These are phyloP conservation scores for Globisporangium mamillatum DNA, from an alignment of 352 stramenopile genomes.

Conservation along the genomic window DNA sequence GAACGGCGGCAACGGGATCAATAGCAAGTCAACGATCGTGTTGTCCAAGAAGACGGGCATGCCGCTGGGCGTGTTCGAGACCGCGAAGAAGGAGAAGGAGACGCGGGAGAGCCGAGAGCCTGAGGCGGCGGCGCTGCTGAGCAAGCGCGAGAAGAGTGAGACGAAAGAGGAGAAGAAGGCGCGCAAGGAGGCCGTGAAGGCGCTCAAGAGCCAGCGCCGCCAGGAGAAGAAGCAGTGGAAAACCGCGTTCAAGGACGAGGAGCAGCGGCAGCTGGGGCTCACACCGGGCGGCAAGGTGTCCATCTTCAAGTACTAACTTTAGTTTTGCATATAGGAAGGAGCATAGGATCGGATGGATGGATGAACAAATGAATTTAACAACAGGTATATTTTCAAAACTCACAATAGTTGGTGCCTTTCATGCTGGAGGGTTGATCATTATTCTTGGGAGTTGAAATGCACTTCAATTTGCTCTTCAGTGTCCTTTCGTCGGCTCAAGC, in stretches of 20 bases:
- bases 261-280: slow-evolving; percentile 68
- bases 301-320: slow-evolving; percentile 65
- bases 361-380: too few relatives aligned
- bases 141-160: slow-evolving; percentile 70
- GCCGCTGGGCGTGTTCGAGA: slow-evolving; percentile 89
- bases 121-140: slow-evolving; percentile 15
- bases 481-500: too few relatives aligned
- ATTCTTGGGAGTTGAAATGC: too few relatives aligned
- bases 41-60: slow-evolving; percentile 95
- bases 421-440: too few relatives aligned
- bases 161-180: slow-evolving; percentile 91
- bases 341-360: too few relatives aligned
- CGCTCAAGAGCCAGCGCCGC: slow-evolving; percentile 86
- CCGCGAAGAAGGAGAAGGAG: slow-evolving; percentile 14
- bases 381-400: too few relatives aligned
- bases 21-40: slow-evolving; percentile 70
- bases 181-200: slow-evolving; percentile 91
- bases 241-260: slow-evolving; percentile 92
- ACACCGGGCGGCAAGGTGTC: slow-evolving; percentile 62
- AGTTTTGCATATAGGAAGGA: not conserved
- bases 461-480: too few relatives aligned
- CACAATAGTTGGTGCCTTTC: too few relatives aligned
- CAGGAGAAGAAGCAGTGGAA: slow-evolving; percentile 96
- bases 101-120: slow-evolving; percentile 17
- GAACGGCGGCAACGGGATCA: slow-evolving; percentile 7